Base-by-base conservation (phyloP, 768 basidiomycete species). In the Cystofilobasidium bisporidii region DNA sequence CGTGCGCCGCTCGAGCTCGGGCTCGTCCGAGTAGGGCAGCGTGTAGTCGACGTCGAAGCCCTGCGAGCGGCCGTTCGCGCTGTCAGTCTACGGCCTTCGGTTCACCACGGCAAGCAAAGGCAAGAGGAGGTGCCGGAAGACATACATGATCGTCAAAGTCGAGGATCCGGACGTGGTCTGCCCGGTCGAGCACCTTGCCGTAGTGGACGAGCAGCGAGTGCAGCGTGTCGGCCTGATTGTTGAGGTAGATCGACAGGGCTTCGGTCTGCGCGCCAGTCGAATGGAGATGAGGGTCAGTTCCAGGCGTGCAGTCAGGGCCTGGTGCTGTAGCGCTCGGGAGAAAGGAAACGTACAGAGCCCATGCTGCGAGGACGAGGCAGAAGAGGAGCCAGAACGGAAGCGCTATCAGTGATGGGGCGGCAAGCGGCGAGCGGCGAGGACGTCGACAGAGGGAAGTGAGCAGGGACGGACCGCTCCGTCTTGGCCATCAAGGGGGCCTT, bases 81-180 rank as follows among this genome's bases (percentile, higher is more conserved):
- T n/a, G n/a, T n/a, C n/a, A n/a, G n/a, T n/a, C n/a, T n/a, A n/a
- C n/a, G n/a, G n/a, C n/a, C n/a, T n/a, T n/a, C n/a, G n/a, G n/a
- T n/a, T n/a, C n/a, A n/a, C n/a, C n/a, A n/a, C n/a, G n/a, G n/a
- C n/a, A n/a, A n/a, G n/a, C n/a, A n/a, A n/a, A n/a, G n/a, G n/a
- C n/a, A n/a, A n/a, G n/a, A n/a, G n/a, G 14, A 40, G 24, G 12
- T 38, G 32, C 36, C 3, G 38, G 22, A 17, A 24, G 9, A 61
- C 41, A 8, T 2, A 61, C 60, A 20, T 61, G 60, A 20, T 61
- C 60, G 60, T 61, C 60, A 24, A 61, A 43, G 20, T 61, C 60
- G 15, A 43, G 24, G 60, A 61, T 45, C 24, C 30, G 40, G 6
- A 30, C 9, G 24, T 43, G 24, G 41, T 61, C 14, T 0, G 41